Percentiles rank a stretch among this genome's conserved stretches.
Conservation (phyloP, 768 basidiomycete species). For the Serendipita vermifera region DNA sequence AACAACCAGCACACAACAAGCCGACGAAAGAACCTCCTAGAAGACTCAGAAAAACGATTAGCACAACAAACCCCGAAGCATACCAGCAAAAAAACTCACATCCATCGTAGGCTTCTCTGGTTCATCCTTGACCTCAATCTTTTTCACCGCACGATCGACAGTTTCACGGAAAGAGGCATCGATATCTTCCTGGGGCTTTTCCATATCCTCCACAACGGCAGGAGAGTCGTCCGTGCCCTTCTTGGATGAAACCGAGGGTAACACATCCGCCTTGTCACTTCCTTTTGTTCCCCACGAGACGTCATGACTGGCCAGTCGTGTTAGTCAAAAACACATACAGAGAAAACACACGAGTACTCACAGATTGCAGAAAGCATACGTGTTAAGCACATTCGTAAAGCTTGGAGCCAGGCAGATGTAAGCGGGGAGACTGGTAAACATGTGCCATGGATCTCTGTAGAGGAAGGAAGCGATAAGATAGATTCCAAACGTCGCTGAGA, state of each 20-base stretch:
- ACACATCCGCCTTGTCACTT: conserved; percentile 82
- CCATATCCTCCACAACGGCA: conserved; percentile 74
- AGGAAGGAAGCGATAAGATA: conserved; percentile 76
- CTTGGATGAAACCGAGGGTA: conserved; percentile 79
- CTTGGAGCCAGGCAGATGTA: conserved; percentile 83
- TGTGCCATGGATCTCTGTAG: conserved; percentile 95
- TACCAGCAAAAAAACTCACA: conserved; percentile 14
- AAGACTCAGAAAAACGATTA: conserved; percentile 39
- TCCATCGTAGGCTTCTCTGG: conserved; percentile 73
- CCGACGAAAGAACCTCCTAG: conserved; percentile 86
- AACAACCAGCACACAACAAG: conserved; percentile 76
- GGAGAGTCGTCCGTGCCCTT: conserved; percentile 58
- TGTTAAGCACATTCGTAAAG: conserved; percentile 90
- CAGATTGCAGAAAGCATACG: conserved; percentile 95
- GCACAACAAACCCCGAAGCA: neutral
- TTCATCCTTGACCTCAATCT: conserved; percentile 50
- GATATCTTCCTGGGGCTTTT: conserved; percentile 73
- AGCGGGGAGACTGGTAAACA: conserved; percentile 88
- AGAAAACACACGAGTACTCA: conserved; percentile 49
- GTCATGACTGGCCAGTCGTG: conserved; percentile 24
- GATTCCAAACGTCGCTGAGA: conserved; percentile 82
- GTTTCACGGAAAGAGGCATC: conserved; percentile 88
- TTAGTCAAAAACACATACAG: neutral
- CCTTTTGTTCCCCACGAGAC: conserved; percentile 95
- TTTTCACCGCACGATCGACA: conserved; percentile 73